phyloP scores from a whole-genome alignment of 2,329 filamentous ascomycete species.

The Nigrospora sphaerica region DNA sequence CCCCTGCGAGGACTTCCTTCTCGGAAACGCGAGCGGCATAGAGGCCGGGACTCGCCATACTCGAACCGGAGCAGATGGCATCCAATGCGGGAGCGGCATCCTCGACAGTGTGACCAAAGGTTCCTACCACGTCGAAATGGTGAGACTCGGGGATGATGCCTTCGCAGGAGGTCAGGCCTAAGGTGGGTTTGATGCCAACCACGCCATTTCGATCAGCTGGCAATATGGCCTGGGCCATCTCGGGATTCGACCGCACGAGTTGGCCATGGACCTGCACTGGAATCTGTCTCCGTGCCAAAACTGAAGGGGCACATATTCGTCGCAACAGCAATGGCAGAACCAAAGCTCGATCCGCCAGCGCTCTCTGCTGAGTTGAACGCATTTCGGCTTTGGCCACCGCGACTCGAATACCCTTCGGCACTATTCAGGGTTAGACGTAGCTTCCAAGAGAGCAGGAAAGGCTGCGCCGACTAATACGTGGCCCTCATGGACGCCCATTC shows the following conservation, averaged over 20 bases:
- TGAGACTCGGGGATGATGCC: conserved; percentile 56
- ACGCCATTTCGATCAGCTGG: conserved; percentile 63
- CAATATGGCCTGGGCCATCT: conserved; percentile 49
- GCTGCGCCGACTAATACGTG: conserved; percentile 45
- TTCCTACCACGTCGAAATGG: conserved; percentile 63
- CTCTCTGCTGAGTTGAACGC: conserved; percentile 63
- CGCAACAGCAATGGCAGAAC: conserved; percentile 57
- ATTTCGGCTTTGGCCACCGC: conserved; percentile 57
- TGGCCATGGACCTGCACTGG: conserved; percentile 29
- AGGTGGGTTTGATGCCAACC: conserved; percentile 70
- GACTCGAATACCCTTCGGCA: conserved; percentile 54
- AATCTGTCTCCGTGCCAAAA: conserved; percentile 70
- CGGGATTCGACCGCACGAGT: too few relatives aligned
- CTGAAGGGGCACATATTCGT: conserved; percentile 57
- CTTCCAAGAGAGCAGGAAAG: not conserved
- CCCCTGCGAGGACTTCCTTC: conserved; percentile 39
- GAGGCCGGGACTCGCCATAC: too few relatives aligned
- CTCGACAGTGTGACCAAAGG: conserved; percentile 59
- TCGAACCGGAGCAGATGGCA: conserved; percentile 43
- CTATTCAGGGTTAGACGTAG: too few relatives aligned
- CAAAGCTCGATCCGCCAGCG: conserved; percentile 63
- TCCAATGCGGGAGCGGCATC: conserved; percentile 63
- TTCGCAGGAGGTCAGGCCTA: conserved; percentile 59
- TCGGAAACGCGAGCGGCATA: too few relatives aligned
- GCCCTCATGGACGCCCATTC: conserved; percentile 72